phyloP scores from a whole-genome alignment of 805 yeast species.

The Cyberlindnera sargentensis region DNA sequence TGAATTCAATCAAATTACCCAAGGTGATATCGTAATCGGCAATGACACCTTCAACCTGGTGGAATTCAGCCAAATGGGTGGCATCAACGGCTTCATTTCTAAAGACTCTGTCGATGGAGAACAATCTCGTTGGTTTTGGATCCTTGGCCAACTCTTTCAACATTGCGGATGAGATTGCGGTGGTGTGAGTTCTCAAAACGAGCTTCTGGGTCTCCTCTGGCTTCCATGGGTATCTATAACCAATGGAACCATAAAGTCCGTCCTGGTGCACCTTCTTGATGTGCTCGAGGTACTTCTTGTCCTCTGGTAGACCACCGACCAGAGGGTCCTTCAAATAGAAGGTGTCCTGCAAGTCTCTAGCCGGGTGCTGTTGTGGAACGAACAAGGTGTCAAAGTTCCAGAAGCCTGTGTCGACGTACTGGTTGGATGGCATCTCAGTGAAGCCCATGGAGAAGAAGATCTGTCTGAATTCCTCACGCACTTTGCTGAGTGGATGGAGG shows the following conservation, averaged over 20 bases:
- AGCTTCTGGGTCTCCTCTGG: slow-evolving; percentile 83
- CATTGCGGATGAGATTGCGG: slow-evolving; percentile 88
- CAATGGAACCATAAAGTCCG: slow-evolving; percentile 91
- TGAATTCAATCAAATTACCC: slow-evolving; percentile 95
- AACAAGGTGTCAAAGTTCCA: slow-evolving; percentile 97
- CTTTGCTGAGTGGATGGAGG: slow-evolving; percentile 92
- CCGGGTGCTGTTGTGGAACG: slow-evolving; percentile 99
- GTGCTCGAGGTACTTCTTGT: slow-evolving; percentile 68
- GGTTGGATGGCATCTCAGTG: slow-evolving; percentile 98
- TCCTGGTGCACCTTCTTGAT: slow-evolving; percentile 79
- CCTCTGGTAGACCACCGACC: slow-evolving; percentile 75
- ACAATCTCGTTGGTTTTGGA: slow-evolving; percentile 85
- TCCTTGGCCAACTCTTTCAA: slow-evolving; percentile 79
- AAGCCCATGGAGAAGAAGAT: slow-evolving; percentile 97
- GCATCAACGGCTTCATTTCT: slow-evolving; percentile 99
- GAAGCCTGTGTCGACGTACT: slow-evolving; percentile 96
- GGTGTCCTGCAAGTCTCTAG: slow-evolving; percentile 98
- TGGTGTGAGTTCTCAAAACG: slow-evolving; percentile 96
- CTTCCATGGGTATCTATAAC: slow-evolving; percentile 98
- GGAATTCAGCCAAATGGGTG: slow-evolving; percentile 98
- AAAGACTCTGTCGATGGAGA: slow-evolving; percentile 97
- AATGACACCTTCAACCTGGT: slow-evolving; percentile 98
- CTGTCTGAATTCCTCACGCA: slow-evolving; percentile 95
- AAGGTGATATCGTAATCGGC: slow-evolving; percentile 93
- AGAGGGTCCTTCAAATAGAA: slow-evolving; percentile 94